Evolutionary conservation across 345 rosid genomes (phyloP).

Genomic region (Punica granatum): DNA sequence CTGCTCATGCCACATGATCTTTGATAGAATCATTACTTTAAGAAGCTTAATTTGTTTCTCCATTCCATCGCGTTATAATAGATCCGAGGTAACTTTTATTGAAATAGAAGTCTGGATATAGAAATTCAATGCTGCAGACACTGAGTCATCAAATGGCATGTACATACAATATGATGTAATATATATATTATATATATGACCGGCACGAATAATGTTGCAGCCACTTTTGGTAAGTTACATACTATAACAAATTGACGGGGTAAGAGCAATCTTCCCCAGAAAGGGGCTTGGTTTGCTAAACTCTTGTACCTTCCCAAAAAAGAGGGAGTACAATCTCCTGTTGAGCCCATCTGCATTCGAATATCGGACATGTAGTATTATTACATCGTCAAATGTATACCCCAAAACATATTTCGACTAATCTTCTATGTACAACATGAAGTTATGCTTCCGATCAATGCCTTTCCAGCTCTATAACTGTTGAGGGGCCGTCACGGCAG

Average conservation of each 20-base stretch:
- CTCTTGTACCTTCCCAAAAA: neutral
- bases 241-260: neutral
- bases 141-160: too few species aligned
- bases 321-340: neutral
- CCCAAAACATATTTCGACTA: neutral
- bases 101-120: neutral
- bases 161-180: too few species aligned
- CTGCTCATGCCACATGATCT: neutral
- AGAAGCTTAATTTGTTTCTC: too few species aligned
- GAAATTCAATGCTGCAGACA: too few species aligned
- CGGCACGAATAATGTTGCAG: too few species aligned
- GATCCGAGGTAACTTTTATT: neutral
- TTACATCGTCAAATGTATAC: neutral
- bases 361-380: neutral
- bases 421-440: neutral
- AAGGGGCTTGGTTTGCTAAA: neutral
- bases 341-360: neutral
- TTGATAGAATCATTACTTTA: neutral
- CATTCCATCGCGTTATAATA: neutral
- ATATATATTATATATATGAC: too few species aligned
- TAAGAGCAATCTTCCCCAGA: neutral
- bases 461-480: neutral
- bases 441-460: neutral
- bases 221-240: neutral
- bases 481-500: neutral